Evolutionary conservation across 1,139 yeast genomes (phyloP).

Genomic region (Yamadazyma oceani): DNA sequence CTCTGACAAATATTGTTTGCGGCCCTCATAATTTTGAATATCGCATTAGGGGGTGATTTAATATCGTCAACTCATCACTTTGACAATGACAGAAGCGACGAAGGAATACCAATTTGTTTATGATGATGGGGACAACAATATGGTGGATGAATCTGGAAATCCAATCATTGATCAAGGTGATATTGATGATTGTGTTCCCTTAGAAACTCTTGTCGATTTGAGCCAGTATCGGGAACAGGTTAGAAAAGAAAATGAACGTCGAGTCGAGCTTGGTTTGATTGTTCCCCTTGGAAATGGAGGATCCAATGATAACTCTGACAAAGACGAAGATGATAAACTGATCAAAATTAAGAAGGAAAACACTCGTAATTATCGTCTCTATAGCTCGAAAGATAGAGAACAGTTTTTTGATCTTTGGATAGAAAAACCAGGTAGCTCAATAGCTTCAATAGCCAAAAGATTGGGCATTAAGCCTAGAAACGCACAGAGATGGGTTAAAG

Average conservation of each 20-base stretch:
- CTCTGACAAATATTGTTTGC: neutral
- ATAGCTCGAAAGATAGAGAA: slow-evolving; percentile 9
- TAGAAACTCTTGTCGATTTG: slow-evolving; percentile 6
- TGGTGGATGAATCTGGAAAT: slow-evolving; percentile 10
- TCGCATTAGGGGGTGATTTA: slow-evolving; percentile 6
- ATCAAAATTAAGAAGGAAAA: no score
- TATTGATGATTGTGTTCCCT: slow-evolving; percentile 9
- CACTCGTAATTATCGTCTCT: slow-evolving; percentile 5
- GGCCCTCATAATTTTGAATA: slow-evolving; percentile 1
- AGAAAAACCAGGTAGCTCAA: slow-evolving; percentile 11
- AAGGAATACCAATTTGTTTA: slow-evolving; percentile 9
- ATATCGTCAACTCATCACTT: slow-evolving; percentile 1
- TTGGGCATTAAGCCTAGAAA: slow-evolving; percentile 9
- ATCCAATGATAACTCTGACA: slow-evolving; percentile 12
- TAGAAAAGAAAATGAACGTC: slow-evolving; percentile 7
- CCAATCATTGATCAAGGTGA: slow-evolving; percentile 9
- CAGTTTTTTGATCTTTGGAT: slow-evolving; percentile 10
- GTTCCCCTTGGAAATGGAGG: slow-evolving; percentile 7
- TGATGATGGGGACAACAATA: slow-evolving; percentile 9
- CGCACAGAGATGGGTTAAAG: slow-evolving; percentile 15
- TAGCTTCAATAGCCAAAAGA: slow-evolving; percentile 9
- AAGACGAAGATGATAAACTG: slow-evolving; percentile 3
- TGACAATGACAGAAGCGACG: slow-evolving; percentile 3
- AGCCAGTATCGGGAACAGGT: slow-evolving; percentile 5
- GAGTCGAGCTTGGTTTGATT: slow-evolving; percentile 4